Evolutionary conservation across 306 rosid species (phyloP).

Genomic region (Cicer pinnatifidum): DNA sequence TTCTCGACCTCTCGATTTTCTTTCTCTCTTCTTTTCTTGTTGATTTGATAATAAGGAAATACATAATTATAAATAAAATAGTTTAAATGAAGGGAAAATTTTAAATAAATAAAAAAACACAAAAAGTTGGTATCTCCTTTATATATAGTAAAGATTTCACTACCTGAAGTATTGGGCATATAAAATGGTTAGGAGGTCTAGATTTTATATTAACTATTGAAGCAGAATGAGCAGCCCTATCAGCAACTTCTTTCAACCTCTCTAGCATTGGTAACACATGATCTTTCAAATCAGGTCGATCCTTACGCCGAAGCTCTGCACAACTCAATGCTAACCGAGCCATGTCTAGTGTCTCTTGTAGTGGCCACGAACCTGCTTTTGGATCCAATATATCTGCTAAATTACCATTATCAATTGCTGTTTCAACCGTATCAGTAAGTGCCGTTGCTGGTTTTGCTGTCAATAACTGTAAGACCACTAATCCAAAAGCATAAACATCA

Average conservation of each 20-base stretch:
- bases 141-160: neutral
- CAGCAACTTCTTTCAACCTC: slow-evolving; percentile 69
- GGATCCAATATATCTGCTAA: slow-evolving; percentile 68
- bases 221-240: slow-evolving; percentile 52
- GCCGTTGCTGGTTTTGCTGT: slow-evolving; percentile 90
- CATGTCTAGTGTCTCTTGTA: slow-evolving; percentile 69
- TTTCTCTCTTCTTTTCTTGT: no score
- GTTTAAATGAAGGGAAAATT: no score
- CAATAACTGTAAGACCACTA: slow-evolving; percentile 83
- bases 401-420: slow-evolving; percentile 56
- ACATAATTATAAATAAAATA: no score
- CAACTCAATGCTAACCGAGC: slow-evolving; percentile 80
- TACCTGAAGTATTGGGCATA: slow-evolving; percentile 94
- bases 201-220: slow-evolving; percentile 47
- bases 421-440: slow-evolving; percentile 77
- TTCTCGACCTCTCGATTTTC: no score
- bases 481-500: slow-evolving; percentile 93
- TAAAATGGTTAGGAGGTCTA: slow-evolving; percentile 79
- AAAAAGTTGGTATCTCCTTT: no score
- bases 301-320: slow-evolving; percentile 79
- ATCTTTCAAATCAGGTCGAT: slow-evolving; percentile 80
- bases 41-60: no score
- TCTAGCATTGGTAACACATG: slow-evolving; percentile 71
- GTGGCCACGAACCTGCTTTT: slow-evolving; percentile 86
- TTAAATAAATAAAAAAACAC: no score